Evolutionary conservation across 2,329 filamentous ascomycete genomes (phyloP).

Genomic region (Exophiala spinifera): DNA sequence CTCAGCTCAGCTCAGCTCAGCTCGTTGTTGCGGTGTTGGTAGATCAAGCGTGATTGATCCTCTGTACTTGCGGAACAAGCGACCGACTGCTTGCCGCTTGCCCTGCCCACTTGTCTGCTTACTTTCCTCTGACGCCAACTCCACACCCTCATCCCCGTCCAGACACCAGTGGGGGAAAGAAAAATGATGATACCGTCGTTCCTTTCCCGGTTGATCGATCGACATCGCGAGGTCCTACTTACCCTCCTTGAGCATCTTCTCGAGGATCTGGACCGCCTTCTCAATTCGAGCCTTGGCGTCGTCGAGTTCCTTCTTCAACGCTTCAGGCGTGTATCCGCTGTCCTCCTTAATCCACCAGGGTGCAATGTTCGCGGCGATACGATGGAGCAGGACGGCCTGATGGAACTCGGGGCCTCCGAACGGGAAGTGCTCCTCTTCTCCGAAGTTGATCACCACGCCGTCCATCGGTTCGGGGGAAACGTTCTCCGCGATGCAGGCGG

Average conservation of each 20-base stretch:
- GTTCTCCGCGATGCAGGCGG: constrained; percentile 6
- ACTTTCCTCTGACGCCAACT: no score
- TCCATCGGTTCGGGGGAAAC: constrained; percentile 1
- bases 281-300: constrained; percentile 12
- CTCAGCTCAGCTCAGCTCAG: no score
- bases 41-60: no score
- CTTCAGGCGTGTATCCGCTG: constrained; percentile 4
- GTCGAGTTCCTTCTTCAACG: constrained; percentile 10
- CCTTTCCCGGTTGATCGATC: no score
- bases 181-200: no score
- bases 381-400: constrained; percentile 17
- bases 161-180: no score
- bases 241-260: constrained; percentile 6
- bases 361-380: constrained; percentile 20
- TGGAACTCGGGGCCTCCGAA: constrained; percentile 18
- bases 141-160: no score
- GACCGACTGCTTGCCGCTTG: no score
- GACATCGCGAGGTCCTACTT: not conserved
- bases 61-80: no score
- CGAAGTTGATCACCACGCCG: not conserved
- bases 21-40: no score
- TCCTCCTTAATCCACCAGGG: constrained; percentile 24
- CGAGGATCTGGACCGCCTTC: constrained; percentile 8
- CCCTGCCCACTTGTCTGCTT: no score
- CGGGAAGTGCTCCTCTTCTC: constrained; percentile 7